Conservation (phyloP, 768 basidiomycete genomes). For the Lactifluus subvellereus region DNA sequence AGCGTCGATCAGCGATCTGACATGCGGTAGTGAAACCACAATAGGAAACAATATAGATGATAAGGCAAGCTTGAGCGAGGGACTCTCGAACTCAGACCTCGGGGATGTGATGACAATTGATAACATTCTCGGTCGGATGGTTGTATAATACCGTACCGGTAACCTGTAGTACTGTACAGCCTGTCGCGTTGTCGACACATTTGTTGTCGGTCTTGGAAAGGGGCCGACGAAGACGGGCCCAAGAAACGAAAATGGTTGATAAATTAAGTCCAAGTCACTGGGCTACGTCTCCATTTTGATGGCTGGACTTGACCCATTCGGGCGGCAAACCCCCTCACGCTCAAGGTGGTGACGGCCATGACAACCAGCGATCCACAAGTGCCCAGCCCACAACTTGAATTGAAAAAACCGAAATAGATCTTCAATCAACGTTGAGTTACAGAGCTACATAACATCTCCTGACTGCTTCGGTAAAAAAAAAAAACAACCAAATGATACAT, state of each 20-base stretch:
- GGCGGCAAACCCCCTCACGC: too few relatives aligned
- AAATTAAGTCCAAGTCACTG: not conserved
- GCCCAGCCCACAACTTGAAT: not conserved
- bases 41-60: too few relatives aligned
- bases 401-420: not conserved
- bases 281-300: slow-evolving; percentile 1
- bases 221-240: not conserved
- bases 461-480: not conserved
- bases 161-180: not conserved
- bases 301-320: not conserved
- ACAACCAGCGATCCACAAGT: not conserved
- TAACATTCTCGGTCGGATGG: too few relatives aligned
- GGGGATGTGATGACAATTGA: too few relatives aligned
- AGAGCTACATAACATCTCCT: not conserved
- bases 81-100: too few relatives aligned
- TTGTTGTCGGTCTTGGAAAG: too few relatives aligned
- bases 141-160: too few relatives aligned
- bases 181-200: not conserved
- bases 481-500: slow-evolving; percentile 5
- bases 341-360: not conserved
- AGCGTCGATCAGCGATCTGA: too few relatives aligned
- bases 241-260: not conserved
- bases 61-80: too few relatives aligned
- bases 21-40: too few relatives aligned
- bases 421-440: not conserved